Evolutionary conservation across 2,329 filamentous ascomycete genomes (phyloP).

Genomic region (Leptographium procerum): DNA sequence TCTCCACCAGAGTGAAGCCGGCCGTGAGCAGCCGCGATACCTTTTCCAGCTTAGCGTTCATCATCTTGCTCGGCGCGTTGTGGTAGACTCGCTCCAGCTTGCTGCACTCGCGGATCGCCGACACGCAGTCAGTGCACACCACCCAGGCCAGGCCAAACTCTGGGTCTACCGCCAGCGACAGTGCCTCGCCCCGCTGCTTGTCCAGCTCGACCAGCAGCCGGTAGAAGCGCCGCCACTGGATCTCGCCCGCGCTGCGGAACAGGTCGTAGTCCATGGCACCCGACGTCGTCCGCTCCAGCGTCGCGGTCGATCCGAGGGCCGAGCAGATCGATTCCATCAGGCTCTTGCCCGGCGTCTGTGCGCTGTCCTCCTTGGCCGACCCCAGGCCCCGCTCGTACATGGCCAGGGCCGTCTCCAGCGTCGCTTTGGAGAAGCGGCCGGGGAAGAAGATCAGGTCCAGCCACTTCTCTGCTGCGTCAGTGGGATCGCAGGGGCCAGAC

Average conservation of each 20-base stretch:
- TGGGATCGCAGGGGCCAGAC: constrained; percentile 51
- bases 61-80: constrained; percentile 40
- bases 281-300: constrained; percentile 48
- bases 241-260: constrained; percentile 62
- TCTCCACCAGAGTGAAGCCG: constrained; percentile 57
- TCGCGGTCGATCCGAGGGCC: constrained; percentile 58
- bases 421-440: constrained; percentile 66
- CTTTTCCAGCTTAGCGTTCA: constrained; percentile 15
- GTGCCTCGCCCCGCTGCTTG: constrained; percentile 69
- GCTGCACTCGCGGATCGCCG: constrained; percentile 70
- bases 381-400: constrained; percentile 63
- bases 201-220: constrained; percentile 77
- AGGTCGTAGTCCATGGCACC: constrained; percentile 63
- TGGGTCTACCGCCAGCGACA: constrained; percentile 66
- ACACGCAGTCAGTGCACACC: constrained; percentile 69
- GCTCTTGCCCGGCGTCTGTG: constrained; percentile 32
- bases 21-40: constrained; percentile 56
- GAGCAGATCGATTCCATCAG: constrained; percentile 68
- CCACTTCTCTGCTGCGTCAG: constrained; percentile 75
- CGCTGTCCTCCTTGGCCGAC: constrained; percentile 19
- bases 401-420: constrained; percentile 70
- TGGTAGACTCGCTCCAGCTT: constrained; percentile 63
- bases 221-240: constrained; percentile 86
- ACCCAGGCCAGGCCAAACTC: constrained; percentile 68
- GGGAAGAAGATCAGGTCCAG: constrained; percentile 72